phyloP scores from a whole-genome alignment of 2,329 filamentous ascomycete species.

The Keithomyces neogunnii region DNA sequence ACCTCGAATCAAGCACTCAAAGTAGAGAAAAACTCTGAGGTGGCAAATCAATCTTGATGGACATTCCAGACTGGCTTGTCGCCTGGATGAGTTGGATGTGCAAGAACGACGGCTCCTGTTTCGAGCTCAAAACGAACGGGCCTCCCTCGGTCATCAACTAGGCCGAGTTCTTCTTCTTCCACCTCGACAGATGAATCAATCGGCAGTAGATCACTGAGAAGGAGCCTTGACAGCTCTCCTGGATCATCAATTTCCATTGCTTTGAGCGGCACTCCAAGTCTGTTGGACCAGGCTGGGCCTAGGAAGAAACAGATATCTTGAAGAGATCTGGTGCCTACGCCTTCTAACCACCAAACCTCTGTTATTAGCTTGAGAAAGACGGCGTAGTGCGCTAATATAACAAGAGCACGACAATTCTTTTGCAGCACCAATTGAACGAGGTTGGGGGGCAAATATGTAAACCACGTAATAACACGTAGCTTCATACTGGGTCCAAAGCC shows the following conservation, averaged over 20 bases:
- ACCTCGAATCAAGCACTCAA: neutral
- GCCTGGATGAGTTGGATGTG: constrained; percentile 1
- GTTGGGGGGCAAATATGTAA: constrained; percentile 37
- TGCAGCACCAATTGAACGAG: constrained; percentile 36
- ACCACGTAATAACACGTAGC: constrained; percentile 43
- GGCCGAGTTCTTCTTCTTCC: constrained; percentile 3
- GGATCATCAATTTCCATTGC: constrained; percentile 23
- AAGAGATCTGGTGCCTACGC: constrained; percentile 38
- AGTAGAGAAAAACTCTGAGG: neutral
- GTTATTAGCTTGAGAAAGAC: constrained; percentile 37
- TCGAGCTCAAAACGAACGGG: neutral
- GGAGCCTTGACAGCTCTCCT: constrained; percentile 28
- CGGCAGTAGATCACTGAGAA: constrained; percentile 31
- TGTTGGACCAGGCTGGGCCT: constrained; percentile 26
- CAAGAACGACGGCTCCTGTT: neutral
- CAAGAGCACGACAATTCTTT: constrained; percentile 34
- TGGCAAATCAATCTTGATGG: neutral
- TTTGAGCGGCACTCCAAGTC: constrained; percentile 23
- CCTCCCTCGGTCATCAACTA: constrained; percentile 9
- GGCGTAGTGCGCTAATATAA: constrained; percentile 45
- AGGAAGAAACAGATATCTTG: constrained; percentile 32
- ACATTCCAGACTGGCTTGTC: constrained; percentile 4
- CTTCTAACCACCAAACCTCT: constrained; percentile 41
- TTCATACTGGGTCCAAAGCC: constrained; percentile 36
- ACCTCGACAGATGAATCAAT: neutral